Conservation (phyloP, 2,329 filamentous ascomycete species). For the Huntiella decipiens region DNA sequence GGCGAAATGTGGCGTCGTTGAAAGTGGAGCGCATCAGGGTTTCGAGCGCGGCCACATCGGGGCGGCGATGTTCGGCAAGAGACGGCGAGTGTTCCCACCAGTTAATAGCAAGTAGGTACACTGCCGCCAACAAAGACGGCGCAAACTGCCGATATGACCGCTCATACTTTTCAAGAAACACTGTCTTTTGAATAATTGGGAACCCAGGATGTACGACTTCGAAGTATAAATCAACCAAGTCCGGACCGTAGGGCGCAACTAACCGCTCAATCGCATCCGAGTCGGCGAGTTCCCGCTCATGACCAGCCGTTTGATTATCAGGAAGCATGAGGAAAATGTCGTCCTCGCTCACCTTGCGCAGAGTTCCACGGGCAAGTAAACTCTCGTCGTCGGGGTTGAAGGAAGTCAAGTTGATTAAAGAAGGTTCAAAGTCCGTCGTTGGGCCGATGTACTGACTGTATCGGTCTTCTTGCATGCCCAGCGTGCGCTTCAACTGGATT, state of each 20-base stretch:
- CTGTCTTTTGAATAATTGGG: conserved; percentile 63
- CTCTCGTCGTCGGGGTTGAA: conserved; percentile 73
- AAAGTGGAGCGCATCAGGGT: conserved; percentile 54
- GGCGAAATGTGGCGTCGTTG: conserved; percentile 57
- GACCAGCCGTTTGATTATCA: conserved; percentile 51
- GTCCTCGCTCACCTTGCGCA: conserved; percentile 57
- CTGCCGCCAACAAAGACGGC: conserved; percentile 56
- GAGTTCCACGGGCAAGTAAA: conserved; percentile 45
- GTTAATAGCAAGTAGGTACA: conserved; percentile 72
- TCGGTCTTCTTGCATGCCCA: conserved; percentile 59
- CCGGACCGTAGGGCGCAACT: conserved; percentile 58
- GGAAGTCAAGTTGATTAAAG: conserved; percentile 60
- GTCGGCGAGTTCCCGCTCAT: conserved; percentile 50
- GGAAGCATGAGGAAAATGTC: conserved; percentile 69
- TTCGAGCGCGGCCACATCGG: conserved; percentile 57
- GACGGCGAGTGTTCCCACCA: conserved; percentile 66
- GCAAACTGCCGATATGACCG: conserved; percentile 55
- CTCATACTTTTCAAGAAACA: conserved; percentile 63
- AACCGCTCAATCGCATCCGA: conserved; percentile 55
- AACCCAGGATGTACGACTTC: conserved; percentile 62
- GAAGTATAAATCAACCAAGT: conserved; percentile 66
- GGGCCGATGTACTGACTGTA: conserved; percentile 71
- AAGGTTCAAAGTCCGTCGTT: conserved; percentile 67
- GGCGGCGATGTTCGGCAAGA: conserved; percentile 43
- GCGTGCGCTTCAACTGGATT: conserved; percentile 45